Conservation (phyloP, 2,329 filamentous ascomycete species). For the Dactylellina cionopaga region DNA sequence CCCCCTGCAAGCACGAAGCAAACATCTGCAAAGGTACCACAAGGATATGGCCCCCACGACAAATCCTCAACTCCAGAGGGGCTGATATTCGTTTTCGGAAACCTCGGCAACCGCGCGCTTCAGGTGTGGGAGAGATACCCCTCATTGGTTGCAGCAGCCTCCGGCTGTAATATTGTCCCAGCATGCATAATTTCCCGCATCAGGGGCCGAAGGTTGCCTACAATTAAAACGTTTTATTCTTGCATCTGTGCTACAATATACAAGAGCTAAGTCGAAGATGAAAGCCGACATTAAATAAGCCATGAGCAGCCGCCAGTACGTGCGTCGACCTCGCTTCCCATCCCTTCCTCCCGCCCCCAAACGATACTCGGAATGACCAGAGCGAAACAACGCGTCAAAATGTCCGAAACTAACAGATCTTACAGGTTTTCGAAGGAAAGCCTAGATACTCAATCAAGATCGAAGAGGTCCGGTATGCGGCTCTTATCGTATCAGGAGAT, state of each 20-base stretch:
- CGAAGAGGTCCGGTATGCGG: constrained; percentile 12
- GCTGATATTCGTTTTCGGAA: not conserved
- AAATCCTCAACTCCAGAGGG: no score
- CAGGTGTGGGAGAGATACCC: not conserved
- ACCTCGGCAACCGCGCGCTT: constrained; percentile 7
- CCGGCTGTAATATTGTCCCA: no score
- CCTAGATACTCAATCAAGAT: constrained; percentile 6
- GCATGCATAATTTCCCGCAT: constrained; percentile 21
- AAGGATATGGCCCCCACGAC: no score
- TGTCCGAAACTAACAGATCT: constrained; percentile 15
- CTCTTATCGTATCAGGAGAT: constrained; percentile 60
- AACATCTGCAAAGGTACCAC: no score
- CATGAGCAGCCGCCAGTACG: not conserved
- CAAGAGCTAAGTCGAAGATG: not conserved
- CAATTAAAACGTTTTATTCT: not conserved
- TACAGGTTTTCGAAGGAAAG: not conserved
- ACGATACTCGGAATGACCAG: not conserved
- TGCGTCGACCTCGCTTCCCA: not conserved
- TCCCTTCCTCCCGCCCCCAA: not conserved
- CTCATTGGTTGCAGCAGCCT: not conserved
- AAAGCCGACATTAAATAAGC: constrained; percentile 15
- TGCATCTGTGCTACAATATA: not conserved
- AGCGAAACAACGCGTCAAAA: constrained; percentile 8
- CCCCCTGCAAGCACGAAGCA: no score
- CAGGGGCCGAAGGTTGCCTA: constrained; percentile 5